These are phyloP conservation scores for Hypomontagnella submonticulosa DNA, from an alignment of 495 filamentous ascomycete genomes.

Conservation along the genomic window DNA sequence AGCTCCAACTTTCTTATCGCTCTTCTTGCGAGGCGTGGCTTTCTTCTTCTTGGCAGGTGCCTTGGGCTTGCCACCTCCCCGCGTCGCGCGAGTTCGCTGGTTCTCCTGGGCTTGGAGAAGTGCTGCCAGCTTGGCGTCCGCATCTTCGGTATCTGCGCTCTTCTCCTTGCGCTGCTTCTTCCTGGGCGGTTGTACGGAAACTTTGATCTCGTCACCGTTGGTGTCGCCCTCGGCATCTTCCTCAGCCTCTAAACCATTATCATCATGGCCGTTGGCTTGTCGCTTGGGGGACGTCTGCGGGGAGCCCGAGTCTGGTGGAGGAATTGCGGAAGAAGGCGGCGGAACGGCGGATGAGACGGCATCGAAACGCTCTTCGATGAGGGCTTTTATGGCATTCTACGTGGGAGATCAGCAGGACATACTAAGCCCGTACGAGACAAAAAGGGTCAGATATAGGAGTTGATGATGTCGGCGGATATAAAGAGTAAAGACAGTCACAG, in stretches of 20 bases:
- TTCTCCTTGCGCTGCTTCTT: constrained; percentile 68
- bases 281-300: constrained; percentile 37
- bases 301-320: constrained; percentile 37
- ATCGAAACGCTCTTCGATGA: constrained; percentile 94
- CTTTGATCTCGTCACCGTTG: constrained; percentile 60
- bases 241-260: no score
- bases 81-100: constrained; percentile 72
- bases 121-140: constrained; percentile 86
- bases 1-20: constrained; percentile 75
- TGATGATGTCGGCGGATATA: no score
- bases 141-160: constrained; percentile 64
- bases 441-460: constrained; percentile 1
- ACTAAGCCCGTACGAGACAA: constrained; percentile 1
- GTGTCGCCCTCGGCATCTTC: constrained; percentile 43
- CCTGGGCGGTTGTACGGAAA: constrained; percentile 62
- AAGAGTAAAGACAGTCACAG: no score
- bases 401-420: constrained; percentile 20
- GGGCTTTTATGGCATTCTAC: constrained; percentile 79
- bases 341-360: constrained; percentile 67
- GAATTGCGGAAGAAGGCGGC: constrained; percentile 48
- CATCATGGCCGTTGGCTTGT: constrained; percentile 51
- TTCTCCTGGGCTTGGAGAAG: constrained; percentile 94
- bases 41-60: constrained; percentile 73
- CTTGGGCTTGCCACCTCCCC: constrained; percentile 69
- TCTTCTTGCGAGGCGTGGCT: constrained; percentile 66